A percentile compares a stretch with the other conserved stretches of the same genome.
These are phyloP conservation scores for Solanum medicagineum DNA, from an alignment of 257 asterid genomes.

Conservation along the genomic window DNA sequence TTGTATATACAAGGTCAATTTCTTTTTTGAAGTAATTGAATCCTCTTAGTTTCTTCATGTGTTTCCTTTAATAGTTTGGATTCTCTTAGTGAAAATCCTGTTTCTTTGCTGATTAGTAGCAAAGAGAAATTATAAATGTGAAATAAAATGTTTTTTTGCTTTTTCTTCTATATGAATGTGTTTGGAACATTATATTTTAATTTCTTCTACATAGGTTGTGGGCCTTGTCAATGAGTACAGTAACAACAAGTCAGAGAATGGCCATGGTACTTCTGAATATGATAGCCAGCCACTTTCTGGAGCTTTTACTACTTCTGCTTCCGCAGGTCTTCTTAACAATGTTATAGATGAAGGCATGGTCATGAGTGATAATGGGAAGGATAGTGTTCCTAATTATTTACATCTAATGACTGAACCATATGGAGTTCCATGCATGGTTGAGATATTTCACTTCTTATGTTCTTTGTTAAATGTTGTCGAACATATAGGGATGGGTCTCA, in stretches of 20 bases:
- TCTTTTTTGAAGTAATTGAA: not conserved
- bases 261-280: conserved; percentile 41
- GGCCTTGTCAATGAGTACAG: conserved; percentile 41
- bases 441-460: conserved; percentile 87
- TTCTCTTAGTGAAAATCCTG: not conserved
- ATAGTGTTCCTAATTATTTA: conserved; percentile 13
- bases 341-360: conserved; percentile 42
- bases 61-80: not conserved
- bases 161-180: not conserved
- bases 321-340: conserved; percentile 29
- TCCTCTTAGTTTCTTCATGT: not conserved
- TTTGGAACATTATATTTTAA: not conserved
- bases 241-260: conserved; percentile 56
- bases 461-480: conserved; percentile 78
- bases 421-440: conserved; percentile 94
- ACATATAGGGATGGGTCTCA: conserved; percentile 61
- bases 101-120: not conserved
- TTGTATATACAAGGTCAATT: not conserved
- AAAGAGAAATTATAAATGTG: not conserved
- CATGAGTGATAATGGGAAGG: conserved; percentile 55
- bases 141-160: not conserved
- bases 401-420: conserved; percentile 79
- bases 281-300: conserved; percentile 51
- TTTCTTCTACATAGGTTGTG: conserved; percentile 26
- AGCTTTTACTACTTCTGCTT: conserved; percentile 14